A percentile compares a stretch with the other conserved stretches of the same genome.
Evolutionary conservation across 2,329 filamentous ascomycete species (phyloP).

Genomic region (Drechslerella stenobrocha): DNA sequence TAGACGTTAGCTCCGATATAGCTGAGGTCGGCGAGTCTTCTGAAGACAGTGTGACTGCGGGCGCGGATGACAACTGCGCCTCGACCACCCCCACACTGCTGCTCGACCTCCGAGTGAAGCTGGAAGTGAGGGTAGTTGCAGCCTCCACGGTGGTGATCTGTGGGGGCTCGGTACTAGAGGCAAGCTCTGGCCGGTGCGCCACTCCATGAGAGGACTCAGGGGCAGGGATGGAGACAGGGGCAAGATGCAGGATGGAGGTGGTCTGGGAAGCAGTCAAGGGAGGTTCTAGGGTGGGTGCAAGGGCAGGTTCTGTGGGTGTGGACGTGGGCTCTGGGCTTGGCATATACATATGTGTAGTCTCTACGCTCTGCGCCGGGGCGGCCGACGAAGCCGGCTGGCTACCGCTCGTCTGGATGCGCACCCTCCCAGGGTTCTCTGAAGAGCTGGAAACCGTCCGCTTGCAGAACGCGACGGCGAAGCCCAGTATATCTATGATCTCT

Average conservation of each 20-base stretch:
- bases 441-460: slow-evolving; percentile 22
- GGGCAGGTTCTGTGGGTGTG: slow-evolving; percentile 7
- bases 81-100: no score
- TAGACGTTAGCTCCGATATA: background rate
- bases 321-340: slow-evolving; percentile 6
- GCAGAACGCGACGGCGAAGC: slow-evolving; percentile 31
- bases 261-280: background rate
- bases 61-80: background rate
- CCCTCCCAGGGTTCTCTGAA: slow-evolving; percentile 14
- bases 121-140: no score
- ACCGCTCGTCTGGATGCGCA: slow-evolving; percentile 16
- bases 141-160: no score
- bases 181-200: no score
- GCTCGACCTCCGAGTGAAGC: no score
- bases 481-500: slow-evolving; percentile 24
- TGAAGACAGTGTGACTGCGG: background rate
- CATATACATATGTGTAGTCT: slow-evolving; percentile 3
- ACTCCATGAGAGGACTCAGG: background rate
- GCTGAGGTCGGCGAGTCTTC: background rate
- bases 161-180: no score
- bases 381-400: slow-evolving; percentile 6
- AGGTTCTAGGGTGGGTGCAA: background rate
- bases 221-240: background rate
- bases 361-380: slow-evolving; percentile 7
- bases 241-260: background rate